Evolutionary conservation across 495 filamentous ascomycete species (phyloP).

Genomic region (Diplogelasinospora grovesii): DNA sequence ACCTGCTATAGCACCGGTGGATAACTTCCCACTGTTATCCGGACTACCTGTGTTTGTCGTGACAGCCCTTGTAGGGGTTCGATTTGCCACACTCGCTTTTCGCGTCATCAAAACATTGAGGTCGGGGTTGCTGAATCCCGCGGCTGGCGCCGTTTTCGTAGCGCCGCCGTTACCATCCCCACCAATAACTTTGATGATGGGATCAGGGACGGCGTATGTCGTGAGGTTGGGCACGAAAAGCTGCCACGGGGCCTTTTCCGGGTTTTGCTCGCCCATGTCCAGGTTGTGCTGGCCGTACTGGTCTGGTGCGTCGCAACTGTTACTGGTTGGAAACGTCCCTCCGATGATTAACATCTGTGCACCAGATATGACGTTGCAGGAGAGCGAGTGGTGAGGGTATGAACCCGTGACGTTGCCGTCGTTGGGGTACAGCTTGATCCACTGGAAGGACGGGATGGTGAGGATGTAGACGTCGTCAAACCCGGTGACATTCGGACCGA

Average conservation of each 20-base stretch:
- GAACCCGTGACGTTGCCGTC: slow-evolving; percentile 21
- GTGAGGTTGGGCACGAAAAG: slow-evolving; percentile 26
- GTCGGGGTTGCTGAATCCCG: slow-evolving; percentile 23
- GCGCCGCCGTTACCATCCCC: slow-evolving; percentile 56
- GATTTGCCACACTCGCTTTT: slow-evolving; percentile 18
- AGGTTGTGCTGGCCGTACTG: slow-evolving; percentile 57
- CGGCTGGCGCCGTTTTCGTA: slow-evolving; percentile 55
- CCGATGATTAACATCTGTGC: slow-evolving; percentile 64
- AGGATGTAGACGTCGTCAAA: slow-evolving; percentile 55
- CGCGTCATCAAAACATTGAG: slow-evolving; percentile 22
- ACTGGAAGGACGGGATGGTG: slow-evolving; percentile 49
- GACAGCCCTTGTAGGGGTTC: slow-evolving; percentile 17
- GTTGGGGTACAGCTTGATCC: slow-evolving; percentile 44
- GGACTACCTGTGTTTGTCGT: slow-evolving; percentile 1
- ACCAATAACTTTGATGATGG: slow-evolving; percentile 55
- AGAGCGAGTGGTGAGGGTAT: slow-evolving; percentile 41
- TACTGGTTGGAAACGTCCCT: slow-evolving; percentile 57
- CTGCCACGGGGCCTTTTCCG: slow-evolving; percentile 23
- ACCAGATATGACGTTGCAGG: slow-evolving; percentile 43
- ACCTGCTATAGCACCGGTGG: slow-evolving; percentile 23
- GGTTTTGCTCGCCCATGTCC: slow-evolving; percentile 41
- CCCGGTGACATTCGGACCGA: slow-evolving; percentile 31
- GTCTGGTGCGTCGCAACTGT: slow-evolving; percentile 56
- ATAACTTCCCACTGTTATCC: background rate
- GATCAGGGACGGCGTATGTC: slow-evolving; percentile 53